A percentile compares a stretch with the other conserved stretches of the same genome.
phyloP scores from a whole-genome alignment of 257 asterid genomes.

The Solanum tacnaense region DNA sequence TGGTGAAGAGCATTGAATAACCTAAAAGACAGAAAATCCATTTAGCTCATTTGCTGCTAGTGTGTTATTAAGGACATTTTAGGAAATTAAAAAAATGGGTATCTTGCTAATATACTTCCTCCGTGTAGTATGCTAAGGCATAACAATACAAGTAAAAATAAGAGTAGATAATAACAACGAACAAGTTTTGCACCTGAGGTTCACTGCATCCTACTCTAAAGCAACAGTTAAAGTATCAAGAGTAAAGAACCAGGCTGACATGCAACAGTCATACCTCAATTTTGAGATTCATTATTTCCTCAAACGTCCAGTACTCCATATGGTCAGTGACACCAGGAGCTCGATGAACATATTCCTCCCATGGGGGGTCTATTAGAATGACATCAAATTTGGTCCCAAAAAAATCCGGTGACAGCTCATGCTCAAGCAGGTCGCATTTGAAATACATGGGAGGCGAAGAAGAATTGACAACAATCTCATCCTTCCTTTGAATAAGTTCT shows the following conservation, averaged over 20 bases:
- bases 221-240: neutral
- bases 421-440: constrained; percentile 79
- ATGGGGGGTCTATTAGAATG: constrained; percentile 93
- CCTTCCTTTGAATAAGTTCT: constrained; percentile 94
- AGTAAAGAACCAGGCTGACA: neutral
- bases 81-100: neutral
- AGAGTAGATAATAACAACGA: neutral
- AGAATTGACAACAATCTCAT: constrained; percentile 79
- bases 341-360: constrained; percentile 99
- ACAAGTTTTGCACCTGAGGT: neutral
- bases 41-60: neutral
- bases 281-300: constrained; percentile 91
- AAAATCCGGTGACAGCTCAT: constrained; percentile 75
- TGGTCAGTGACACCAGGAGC: constrained; percentile 99
- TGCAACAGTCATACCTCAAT: constrained; percentile 56
- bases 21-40: neutral
- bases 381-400: constrained; percentile 97
- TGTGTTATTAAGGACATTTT: neutral
- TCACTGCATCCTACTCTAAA: neutral
- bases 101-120: neutral
- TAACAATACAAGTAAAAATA: neutral
- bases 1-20: neutral
- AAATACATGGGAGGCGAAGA: constrained; percentile 84
- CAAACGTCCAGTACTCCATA: constrained; percentile 86
- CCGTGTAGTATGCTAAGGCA: neutral